A percentile compares a stretch with the other conserved stretches of the same genome.
These are phyloP conservation scores for Zymoseptoria brevis DNA, from an alignment of 2,329 filamentous ascomycete genomes.

Conservation along the genomic window DNA sequence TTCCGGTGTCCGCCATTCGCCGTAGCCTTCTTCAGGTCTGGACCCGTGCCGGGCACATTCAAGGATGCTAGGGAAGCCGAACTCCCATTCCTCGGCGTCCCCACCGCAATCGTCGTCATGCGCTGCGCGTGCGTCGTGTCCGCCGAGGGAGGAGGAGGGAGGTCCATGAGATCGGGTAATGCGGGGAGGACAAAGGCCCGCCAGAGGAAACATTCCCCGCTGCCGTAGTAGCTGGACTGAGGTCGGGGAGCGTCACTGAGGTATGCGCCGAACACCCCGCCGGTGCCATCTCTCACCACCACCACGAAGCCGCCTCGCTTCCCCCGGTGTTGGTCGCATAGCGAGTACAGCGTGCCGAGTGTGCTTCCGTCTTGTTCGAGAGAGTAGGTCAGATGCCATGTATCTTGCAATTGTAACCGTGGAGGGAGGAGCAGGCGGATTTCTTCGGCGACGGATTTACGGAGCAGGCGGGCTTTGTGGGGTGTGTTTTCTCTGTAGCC, in stretches of 20 bases:
- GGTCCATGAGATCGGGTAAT: constrained; percentile 43
- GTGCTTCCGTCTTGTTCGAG: constrained; percentile 88
- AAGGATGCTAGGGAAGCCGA: constrained; percentile 23
- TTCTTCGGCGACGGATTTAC: constrained; percentile 73
- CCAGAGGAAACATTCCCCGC: constrained; percentile 93
- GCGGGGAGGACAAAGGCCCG: constrained; percentile 60
- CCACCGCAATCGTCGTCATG: constrained; percentile 49
- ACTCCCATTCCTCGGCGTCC: constrained; percentile 15
- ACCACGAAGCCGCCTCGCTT: constrained; percentile 79
- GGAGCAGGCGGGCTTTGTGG: constrained; percentile 58
- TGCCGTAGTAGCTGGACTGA: constrained; percentile 80
- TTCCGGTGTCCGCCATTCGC: constrained; percentile 37
- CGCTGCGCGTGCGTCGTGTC: constrained; percentile 56
- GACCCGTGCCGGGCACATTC: constrained; percentile 22
- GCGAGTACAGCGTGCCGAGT: constrained; percentile 75
- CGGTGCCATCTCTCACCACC: constrained; percentile 69
- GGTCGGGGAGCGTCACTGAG: constrained; percentile 82
- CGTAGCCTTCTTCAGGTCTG: constrained; percentile 27
- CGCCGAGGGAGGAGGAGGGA: constrained; percentile 62
- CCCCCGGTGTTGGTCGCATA: constrained; percentile 59
- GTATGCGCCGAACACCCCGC: constrained; percentile 84
- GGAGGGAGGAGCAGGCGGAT: constrained; percentile 83
- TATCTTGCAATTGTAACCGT: constrained; percentile 75
- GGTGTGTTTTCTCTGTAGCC: constrained; percentile 58
- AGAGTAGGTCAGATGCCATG: constrained; percentile 81